Percentiles rank a stretch among this genome's conserved stretches.
These are phyloP conservation scores for Smittium mucronatum DNA, from an alignment of 371 early-diverging fungal genomes.

Conservation along the genomic window DNA sequence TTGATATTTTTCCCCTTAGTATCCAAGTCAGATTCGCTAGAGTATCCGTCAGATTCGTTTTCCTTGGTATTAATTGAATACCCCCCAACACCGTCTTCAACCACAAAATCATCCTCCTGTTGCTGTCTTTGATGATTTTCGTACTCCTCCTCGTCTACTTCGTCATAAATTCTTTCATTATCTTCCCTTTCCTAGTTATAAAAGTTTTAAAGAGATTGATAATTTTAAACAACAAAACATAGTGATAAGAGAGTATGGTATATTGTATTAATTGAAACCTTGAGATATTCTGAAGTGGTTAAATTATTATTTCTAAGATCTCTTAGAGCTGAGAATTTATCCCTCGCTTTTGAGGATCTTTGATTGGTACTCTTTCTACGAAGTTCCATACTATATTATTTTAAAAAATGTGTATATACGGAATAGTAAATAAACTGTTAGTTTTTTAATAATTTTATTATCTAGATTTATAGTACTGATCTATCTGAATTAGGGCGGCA, in stretches of 20 bases:
- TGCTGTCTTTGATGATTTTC: conserved; percentile 11
- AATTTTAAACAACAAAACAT: neutral
- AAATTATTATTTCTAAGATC: conserved; percentile 2
- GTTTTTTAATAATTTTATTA: too few relatives aligned
- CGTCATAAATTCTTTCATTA: conserved; percentile 20
- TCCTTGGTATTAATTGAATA: conserved; percentile 35
- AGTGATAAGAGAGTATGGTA: neutral
- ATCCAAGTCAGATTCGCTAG: conserved; percentile 2
- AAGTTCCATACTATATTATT: too few relatives aligned
- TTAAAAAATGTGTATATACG: too few relatives aligned
- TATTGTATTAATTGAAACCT: neutral
- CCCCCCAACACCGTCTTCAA: conserved; percentile 41
- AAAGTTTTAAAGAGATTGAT: neutral
- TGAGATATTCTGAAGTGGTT: conserved; percentile 10
- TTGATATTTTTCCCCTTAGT: neutral
- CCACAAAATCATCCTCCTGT: conserved; percentile 35
- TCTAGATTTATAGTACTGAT: too few relatives aligned
- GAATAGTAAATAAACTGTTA: too few relatives aligned
- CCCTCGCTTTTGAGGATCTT: conserved; percentile 6
- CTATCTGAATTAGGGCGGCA: too few relatives aligned
- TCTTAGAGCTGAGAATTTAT: conserved; percentile 6
- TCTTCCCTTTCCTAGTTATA: conserved; percentile 9
- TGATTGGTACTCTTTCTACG: neutral
- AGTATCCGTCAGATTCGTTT: neutral
- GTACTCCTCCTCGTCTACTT: conserved; percentile 34